Evolutionary conservation across 2,329 filamentous ascomycete genomes (phyloP), one percentile per base, ranked within the genome.

Genomic region (Epichloe elymi): DNA sequence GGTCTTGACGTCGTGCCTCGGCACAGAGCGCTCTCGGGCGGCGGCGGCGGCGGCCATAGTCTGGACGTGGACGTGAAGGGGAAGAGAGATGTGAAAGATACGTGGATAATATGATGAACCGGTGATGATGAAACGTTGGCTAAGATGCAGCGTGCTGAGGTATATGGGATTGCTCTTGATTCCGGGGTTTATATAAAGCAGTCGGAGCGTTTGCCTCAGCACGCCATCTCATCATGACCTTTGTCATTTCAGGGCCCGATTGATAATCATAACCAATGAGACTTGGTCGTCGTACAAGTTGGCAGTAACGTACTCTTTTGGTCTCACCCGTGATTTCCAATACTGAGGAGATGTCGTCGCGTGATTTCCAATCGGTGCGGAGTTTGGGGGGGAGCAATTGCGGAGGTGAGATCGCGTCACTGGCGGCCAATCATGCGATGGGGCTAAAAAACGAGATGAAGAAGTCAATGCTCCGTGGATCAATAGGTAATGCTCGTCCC

Each of bases 1-100:
- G 1, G 69, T 63, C 4, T 59, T 56, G 3, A 73, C 67, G 30
- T 69, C 58, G 43, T 53, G 53, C 35, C 55, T 58, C 4, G 38
- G n/a, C 5, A 35, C 38, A 15, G 51, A 44, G 14, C n/a, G 17
- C 17, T 17, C 7, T 12, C 50, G 56, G 26, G 26, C 7, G 30
- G 3, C 30, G 26, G 10, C 59, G 26, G 59, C 56, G 35, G 59
- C 55, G 38, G 58, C 57, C 59, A 61, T 60, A 23, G 41, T 60
- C 44, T 12, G 30, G 8, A 30, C 30, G 30, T 30, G 30, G 30
- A 30, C 30, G 10, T 30, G 3, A 30, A 30, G 30, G 26, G 30
- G 30, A 10, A 4, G 3, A 11, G 10, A 30, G 1, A 1, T 30
- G 30, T 30, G 10, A 30, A 30, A 4, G 30, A 30, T 30, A 10